phyloP scores from a whole-genome alignment of 371 early-diverging fungal species.

The Fennellomyces sp. region DNA sequence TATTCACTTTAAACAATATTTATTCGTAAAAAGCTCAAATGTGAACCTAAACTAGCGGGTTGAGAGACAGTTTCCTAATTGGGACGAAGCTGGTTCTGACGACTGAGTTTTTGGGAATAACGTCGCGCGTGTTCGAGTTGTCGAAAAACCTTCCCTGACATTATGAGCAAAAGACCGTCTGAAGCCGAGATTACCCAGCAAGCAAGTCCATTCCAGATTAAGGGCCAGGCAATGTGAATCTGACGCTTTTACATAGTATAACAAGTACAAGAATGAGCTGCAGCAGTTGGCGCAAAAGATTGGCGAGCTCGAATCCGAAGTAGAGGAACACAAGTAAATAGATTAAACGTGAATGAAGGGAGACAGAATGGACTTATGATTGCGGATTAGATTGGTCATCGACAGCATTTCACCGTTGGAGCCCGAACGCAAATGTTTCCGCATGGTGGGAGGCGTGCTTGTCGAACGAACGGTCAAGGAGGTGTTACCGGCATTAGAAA shows the following conservation, averaged over 20 bases:
- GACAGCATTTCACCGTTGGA: conserved; percentile 88
- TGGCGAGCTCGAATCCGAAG: conserved; percentile 92
- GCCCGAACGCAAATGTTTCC: conserved; percentile 87
- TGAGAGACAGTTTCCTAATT: no score
- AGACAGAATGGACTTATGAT: background rate
- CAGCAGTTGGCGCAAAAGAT: conserved; percentile 86
- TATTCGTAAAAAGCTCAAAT: no score
- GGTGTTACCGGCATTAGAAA: conserved; percentile 87
- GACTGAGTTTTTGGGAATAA: no score
- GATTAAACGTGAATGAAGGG: background rate
- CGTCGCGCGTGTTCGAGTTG: background rate
- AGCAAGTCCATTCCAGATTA: conserved; percentile 17
- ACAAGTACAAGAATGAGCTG: conserved; percentile 86
- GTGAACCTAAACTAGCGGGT: no score
- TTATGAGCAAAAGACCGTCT: conserved; percentile 37
- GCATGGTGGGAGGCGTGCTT: conserved; percentile 91
- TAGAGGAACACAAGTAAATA: conserved; percentile 90
- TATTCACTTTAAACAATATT: no score
- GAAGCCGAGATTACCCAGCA: conserved; percentile 55
- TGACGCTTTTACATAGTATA: conserved; percentile 52
- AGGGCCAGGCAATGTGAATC: background rate
- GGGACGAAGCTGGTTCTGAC: no score
- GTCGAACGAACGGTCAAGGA: conserved; percentile 93
- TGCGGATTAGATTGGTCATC: conserved; percentile 76
- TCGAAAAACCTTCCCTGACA: background rate